Evolutionary conservation across 1,139 yeast species (phyloP), one percentile per base, ranked within the genome.

Genomic region (Candida buenavistaensis): DNA sequence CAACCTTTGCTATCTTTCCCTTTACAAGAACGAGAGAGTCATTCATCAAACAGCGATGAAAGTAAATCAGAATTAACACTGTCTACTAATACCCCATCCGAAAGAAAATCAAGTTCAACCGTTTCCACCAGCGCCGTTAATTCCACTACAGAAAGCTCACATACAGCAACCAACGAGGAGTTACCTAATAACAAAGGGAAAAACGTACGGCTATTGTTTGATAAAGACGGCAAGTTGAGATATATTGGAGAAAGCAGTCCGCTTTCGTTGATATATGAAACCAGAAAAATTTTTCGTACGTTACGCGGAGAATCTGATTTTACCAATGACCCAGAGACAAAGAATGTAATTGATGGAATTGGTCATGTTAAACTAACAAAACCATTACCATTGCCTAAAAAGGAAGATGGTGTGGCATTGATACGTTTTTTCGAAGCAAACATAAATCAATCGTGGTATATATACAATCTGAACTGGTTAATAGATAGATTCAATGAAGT

Each of bases 171-270:
- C 14, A 27, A 22, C 7, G 29, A 27, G 13, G 28, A 28, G 21
- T 24, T 24, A 13, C 4, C 26, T 3, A 24, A 23, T 17, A 23
- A 6, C 10, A 14, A 15, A 14, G 30, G 31, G 4, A 23, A 32
- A 4, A 32, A 24, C 11, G 12, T 23, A 17, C 23, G 35, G n/a
- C 32, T 34, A 4, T 30, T 43, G 6, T 43, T 33, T 32, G 45
- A 43, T 26, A 34, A 44, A 7, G 36, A 42, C 6, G 51, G 55
- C 1, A 47, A 51, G 15, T 45, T 54, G 7, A 35, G 55, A 14
- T 55, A 53, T 39, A 45, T 53, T 23, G 61, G 61, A 10, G 59
- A 54, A 36, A 51, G 53, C 16, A 50, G 57, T 25, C 57, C 59
- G 1, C 37, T 54, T 22, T 49, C 58, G 4, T 43, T 55, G 15